Evolutionary conservation across 2,329 filamentous ascomycete species (phyloP).

Genomic region (Moelleriella libera): DNA sequence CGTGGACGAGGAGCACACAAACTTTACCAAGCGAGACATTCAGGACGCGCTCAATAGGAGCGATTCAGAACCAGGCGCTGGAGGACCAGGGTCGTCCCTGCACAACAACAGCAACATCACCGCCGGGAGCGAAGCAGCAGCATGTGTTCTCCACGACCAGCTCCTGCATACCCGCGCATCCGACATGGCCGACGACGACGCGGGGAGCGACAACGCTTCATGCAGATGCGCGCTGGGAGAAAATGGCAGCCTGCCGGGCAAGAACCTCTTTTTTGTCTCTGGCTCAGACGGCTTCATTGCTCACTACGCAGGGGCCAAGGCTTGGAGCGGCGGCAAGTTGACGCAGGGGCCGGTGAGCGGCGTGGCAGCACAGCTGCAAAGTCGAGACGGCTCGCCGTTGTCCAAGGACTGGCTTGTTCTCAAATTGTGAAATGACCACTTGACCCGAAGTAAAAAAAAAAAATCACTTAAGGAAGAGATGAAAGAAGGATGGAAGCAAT

Average conservation of each 20-base stretch:
- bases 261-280: conserved; percentile 66
- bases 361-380: conserved; percentile 45
- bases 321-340: conserved; percentile 59
- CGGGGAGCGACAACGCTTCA: conserved; percentile 2
- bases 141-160: conserved; percentile 17
- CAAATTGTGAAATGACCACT: conserved; percentile 24
- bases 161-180: conserved; percentile 14
- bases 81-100: too few species aligned
- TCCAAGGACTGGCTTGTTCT: conserved; percentile 35
- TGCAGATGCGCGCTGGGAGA: conserved; percentile 12
- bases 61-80: not conserved
- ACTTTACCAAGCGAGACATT: conserved; percentile 44
- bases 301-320: conserved; percentile 65
- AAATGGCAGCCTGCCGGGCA: conserved; percentile 19
- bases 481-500: not conserved
- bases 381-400: conserved; percentile 19
- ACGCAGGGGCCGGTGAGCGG: conserved; percentile 63
- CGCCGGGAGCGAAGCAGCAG: not conserved
- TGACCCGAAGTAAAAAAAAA: not conserved
- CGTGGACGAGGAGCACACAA: conserved; percentile 64
- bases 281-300: conserved; percentile 84
- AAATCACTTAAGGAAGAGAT: not conserved
- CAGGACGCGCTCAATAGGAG: conserved; percentile 12
- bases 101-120: not conserved
- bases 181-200: conserved; percentile 5